A percentile compares a stretch with the other conserved stretches of the same genome.
These are phyloP conservation scores for Clonostachys rhizophaga DNA, from an alignment of 2,329 filamentous ascomycete species.

Conservation along the genomic window DNA sequence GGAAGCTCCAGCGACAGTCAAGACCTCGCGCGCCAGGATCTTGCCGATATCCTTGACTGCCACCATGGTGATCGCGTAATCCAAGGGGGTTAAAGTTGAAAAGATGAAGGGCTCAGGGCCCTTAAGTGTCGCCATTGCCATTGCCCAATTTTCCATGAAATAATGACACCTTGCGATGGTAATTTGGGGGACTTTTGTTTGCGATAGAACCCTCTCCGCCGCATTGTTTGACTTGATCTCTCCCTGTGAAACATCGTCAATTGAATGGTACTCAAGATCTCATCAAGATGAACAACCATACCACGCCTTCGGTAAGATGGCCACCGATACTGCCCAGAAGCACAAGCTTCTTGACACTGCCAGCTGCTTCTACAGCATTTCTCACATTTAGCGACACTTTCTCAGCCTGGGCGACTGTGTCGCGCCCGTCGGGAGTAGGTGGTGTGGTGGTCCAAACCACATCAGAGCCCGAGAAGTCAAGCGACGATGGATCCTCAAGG, in stretches of 20 bases:
- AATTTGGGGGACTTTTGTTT: conserved; percentile 10
- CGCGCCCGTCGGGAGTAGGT: conserved; percentile 13
- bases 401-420: conserved; percentile 10
- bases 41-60: conserved; percentile 15
- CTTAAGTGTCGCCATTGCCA: conserved; percentile 15
- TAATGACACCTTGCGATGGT: conserved; percentile 23
- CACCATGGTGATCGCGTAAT: conserved; percentile 23
- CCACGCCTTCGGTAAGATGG: conserved; percentile 12
- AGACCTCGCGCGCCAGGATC: neutral
- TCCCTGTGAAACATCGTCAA: conserved; percentile 13
- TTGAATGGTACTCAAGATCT: neutral
- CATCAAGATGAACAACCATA: conserved; percentile 1
- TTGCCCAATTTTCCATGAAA: conserved; percentile 33
- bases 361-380: conserved; percentile 7
- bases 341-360: conserved; percentile 12
- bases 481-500: conserved; percentile 15
- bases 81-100: conserved; percentile 23
- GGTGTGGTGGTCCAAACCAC: conserved; percentile 23
- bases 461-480: conserved; percentile 21
- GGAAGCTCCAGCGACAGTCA: neutral
- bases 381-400: conserved; percentile 14
- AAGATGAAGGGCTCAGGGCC: conserved; percentile 18
- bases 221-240: conserved; percentile 27
- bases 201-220: conserved; percentile 16
- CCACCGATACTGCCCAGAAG: conserved; percentile 12